A percentile compares a stretch with the other conserved stretches of the same genome.
phyloP scores from a whole-genome alignment of 179 eudicot species.

The Silene noctiflora region DNA sequence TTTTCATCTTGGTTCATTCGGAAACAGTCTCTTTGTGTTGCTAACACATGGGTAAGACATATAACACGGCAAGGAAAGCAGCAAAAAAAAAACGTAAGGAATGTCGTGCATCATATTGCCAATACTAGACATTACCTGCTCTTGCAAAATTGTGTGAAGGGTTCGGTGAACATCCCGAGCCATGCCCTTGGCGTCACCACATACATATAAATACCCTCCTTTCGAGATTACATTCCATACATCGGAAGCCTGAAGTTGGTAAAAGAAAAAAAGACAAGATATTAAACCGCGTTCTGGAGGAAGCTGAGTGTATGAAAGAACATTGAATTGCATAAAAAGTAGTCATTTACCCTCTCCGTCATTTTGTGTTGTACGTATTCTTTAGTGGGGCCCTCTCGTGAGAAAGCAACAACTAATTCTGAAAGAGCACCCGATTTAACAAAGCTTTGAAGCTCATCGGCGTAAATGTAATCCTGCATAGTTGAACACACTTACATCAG shows the following conservation, averaged over 20 bases:
- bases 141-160: conserved; percentile 80
- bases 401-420: conserved; percentile 75
- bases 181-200: conserved; percentile 99
- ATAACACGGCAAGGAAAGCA: no score
- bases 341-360: conserved; percentile 51
- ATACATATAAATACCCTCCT: conserved; percentile 76
- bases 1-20: no score
- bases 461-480: conserved; percentile 68
- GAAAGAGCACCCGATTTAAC: conserved; percentile 59
- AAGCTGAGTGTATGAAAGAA: not conserved
- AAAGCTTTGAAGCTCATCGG: conserved; percentile 60
- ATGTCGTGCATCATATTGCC: not conserved
- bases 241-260: conserved; percentile 48
- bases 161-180: conserved; percentile 90
- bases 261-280: not conserved
- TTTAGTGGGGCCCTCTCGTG: conserved; percentile 72
- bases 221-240: conserved; percentile 72
- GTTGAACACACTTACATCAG: conserved; percentile 11
- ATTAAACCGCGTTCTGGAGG: not conserved
- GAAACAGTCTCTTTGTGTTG: no score
- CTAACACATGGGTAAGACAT: no score
- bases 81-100: not conserved
- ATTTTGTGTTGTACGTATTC: conserved; percentile 85
- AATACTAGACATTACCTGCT: conserved; percentile 50
- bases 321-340: no score